Evolutionary conservation across 257 asterid genomes (phyloP).

Genomic region (Euphrasia confusa): DNA sequence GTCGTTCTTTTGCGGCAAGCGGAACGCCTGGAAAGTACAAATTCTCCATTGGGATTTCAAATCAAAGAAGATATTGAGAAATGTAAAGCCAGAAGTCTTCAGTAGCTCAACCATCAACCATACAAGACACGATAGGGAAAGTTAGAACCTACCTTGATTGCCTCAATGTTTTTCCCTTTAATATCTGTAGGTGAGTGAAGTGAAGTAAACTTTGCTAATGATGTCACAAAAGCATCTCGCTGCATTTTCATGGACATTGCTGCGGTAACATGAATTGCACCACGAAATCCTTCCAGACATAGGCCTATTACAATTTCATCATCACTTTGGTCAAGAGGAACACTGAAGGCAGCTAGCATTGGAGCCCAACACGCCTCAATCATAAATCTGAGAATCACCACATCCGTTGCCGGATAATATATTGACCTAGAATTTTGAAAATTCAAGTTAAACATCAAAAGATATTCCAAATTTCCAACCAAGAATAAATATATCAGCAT

Average conservation of each 20-base stretch:
- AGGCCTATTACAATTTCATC: slow-evolving; percentile 69
- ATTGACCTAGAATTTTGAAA: slow-evolving; percentile 68
- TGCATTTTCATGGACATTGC: slow-evolving; percentile 98
- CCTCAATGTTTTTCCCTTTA: slow-evolving; percentile 88
- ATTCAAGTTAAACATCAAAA: slow-evolving; percentile 31
- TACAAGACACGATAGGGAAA: slow-evolving; percentile 16
- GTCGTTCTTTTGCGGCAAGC: background rate
- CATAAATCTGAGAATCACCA: slow-evolving; percentile 90
- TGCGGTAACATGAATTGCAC: slow-evolving; percentile 94
- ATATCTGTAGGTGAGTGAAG: slow-evolving; percentile 99
- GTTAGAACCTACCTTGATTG: slow-evolving; percentile 70
- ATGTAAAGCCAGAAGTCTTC: background rate
- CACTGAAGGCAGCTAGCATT: slow-evolving; percentile 98
- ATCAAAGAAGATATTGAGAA: slow-evolving; percentile 7
- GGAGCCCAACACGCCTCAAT: slow-evolving; percentile 99
- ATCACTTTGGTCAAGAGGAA: slow-evolving; percentile 94
- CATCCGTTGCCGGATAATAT: slow-evolving; percentile 95
- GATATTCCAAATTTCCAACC: slow-evolving; percentile 6
- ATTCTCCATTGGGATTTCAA: slow-evolving; percentile 8
- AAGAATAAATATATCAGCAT: slow-evolving; percentile 20
- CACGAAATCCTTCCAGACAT: slow-evolving; percentile 84
- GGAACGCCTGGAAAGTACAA: background rate
- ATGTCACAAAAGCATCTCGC: slow-evolving; percentile 94
- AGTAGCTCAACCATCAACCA: slow-evolving; percentile 19
- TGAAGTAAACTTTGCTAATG: slow-evolving; percentile 92